Evolutionary conservation across 495 filamentous ascomycete genomes (phyloP).

Genomic region (Cairneyella variabilis): DNA sequence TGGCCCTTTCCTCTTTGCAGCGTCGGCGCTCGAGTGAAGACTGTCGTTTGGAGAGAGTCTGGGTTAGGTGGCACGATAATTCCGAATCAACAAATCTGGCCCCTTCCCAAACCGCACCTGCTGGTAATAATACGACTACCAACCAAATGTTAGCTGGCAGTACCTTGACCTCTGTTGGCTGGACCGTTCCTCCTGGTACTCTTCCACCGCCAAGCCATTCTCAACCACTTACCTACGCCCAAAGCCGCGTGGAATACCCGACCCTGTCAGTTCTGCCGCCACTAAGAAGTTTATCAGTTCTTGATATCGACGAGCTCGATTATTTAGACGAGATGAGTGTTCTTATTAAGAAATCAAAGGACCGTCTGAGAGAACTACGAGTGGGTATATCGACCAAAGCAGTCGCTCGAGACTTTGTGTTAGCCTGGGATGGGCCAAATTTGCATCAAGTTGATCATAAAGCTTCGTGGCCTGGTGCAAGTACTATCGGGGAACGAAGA

Average conservation of each 20-base stretch:
- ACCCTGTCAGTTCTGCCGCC: constrained; percentile 82
- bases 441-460: constrained; percentile 56
- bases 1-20: constrained; percentile 72
- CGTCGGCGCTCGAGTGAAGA: constrained; percentile 55
- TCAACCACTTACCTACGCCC: constrained; percentile 32
- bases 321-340: constrained; percentile 89
- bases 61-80: constrained; percentile 92
- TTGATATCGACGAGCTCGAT: constrained; percentile 84
- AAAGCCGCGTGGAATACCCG: constrained; percentile 67
- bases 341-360: constrained; percentile 70
- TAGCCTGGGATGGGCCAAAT: constrained; percentile 54
- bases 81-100: constrained; percentile 27
- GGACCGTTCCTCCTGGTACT: constrained; percentile 30
- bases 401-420: constrained; percentile 51
- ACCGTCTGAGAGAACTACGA: constrained; percentile 67
- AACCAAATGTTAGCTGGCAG: constrained; percentile 34
- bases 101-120: constrained; percentile 11
- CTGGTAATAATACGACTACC: constrained; percentile 21
- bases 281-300: constrained; percentile 73
- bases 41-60: constrained; percentile 72
- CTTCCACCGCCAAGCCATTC: constrained; percentile 16
- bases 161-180: constrained; percentile 40
- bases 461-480: constrained; percentile 44
- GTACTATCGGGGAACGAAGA: constrained; percentile 40
- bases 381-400: constrained; percentile 71